Evolutionary conservation across 345 rosid species (phyloP), one percentile per base, ranked within the genome.

Genomic region (Populus simonii): DNA sequence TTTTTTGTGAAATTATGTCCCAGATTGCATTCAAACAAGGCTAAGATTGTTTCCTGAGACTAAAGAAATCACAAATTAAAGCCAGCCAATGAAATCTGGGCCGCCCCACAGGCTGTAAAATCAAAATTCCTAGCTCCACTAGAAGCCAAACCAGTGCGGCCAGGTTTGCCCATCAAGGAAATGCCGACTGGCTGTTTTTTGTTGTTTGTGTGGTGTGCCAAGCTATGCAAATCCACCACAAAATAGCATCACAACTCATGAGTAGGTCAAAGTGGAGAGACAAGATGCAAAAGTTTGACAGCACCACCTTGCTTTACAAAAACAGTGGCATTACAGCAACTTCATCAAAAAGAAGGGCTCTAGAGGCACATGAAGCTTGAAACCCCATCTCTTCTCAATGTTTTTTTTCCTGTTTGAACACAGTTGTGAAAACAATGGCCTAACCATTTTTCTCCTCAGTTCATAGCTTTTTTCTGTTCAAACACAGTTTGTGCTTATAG

Each of bases 111-210:
- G 78, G 72, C 80, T 82, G 80, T 41, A 73, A 82, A 68, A 82
- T 61, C 41, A 66, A 63, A 66, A n/a, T n/a, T 6, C 57, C 59
- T 77, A 74, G 47, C 33, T 66, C 29, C 67, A 73, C 77, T 41
- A 79, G 62, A 83, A 70, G 83, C 77, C 71, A 29, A 86, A 59
- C 79, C 78, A 78, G 35, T 62, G 73, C 23, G 76, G 82, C 79
- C 81, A 76, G 71, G 68, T 73, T 75, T 85, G 83, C 17, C 84
- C 84, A 25, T 74, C 69, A 23, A 69, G 86, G 82, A 71, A 47
- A 39, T 73, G 81, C 79, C 70, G 78, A 74, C 88, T 55, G 71
- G 67, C 75, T 15, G 73, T 78, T 71, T 76, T 68, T 49, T 10
- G 73, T 45, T 73, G 77, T 31, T 51, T 57, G 68, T 81, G 77